Conservation (phyloP, 768 basidiomycete genomes). For the Leccinellum rugosiceps region DNA sequence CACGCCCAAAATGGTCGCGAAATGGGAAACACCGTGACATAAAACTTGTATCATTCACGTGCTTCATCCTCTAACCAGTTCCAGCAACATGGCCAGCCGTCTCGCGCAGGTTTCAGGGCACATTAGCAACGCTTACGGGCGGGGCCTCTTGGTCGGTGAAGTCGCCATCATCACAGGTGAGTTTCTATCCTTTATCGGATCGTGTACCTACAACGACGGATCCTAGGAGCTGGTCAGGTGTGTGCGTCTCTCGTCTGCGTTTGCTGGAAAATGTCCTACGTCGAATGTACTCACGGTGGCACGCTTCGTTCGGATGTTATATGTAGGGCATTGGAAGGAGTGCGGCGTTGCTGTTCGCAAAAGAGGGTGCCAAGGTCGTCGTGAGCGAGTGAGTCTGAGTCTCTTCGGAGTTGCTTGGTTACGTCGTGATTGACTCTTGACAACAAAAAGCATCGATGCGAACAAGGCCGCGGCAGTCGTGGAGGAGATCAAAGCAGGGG, state of each 20-base stretch:
- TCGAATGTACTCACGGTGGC: too few relatives aligned
- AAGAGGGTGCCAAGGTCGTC: constrained; percentile 85
- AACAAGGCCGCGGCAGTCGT: constrained; percentile 63
- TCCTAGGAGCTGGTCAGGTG: constrained; percentile 73
- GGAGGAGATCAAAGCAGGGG: constrained; percentile 66
- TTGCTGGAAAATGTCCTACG: too few relatives aligned
- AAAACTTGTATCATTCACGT: background rate
- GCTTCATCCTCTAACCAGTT: background rate
- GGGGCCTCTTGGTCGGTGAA: constrained; percentile 68
- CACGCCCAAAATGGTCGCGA: background rate
- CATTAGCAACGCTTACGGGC: constrained; percentile 46
- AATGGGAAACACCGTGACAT: background rate
- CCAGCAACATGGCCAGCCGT: constrained; percentile 44
- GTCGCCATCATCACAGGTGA: constrained; percentile 85
- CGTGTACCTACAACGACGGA: background rate
- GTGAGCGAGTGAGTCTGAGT: constrained; percentile 64
- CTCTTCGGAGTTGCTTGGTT: background rate
- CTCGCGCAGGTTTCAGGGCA: constrained; percentile 72
- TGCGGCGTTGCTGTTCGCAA: constrained; percentile 72
- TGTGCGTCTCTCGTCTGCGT: constrained; percentile 3
- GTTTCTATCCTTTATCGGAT: constrained; percentile 15
- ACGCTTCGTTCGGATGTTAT: background rate
- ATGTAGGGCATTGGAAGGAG: constrained; percentile 74
- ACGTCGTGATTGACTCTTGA: constrained; percentile 3
- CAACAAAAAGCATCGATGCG: constrained; percentile 58